A percentile compares a stretch with the other conserved stretches of the same genome.
Evolutionary conservation across 1,284 basidiomycete genomes (phyloP).

Genomic region (Tausonia pullulans): DNA sequence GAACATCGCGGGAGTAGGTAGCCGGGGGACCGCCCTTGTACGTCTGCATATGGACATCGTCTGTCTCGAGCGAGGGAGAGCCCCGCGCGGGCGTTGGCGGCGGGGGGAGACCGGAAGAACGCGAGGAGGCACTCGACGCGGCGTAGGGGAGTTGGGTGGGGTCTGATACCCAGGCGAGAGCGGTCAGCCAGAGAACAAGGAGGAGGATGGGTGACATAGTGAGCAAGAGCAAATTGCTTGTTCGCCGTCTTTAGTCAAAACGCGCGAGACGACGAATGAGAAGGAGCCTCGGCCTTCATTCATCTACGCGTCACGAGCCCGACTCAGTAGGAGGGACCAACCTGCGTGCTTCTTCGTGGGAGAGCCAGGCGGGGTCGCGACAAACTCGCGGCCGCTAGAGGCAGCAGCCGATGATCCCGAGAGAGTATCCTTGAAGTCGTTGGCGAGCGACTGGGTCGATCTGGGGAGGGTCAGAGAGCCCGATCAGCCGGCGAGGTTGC

Average conservation of each 20-base stretch:
- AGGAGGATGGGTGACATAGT: too few species aligned
- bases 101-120: background rate
- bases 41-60: conserved; percentile 37
- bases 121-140: background rate
- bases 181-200: too few species aligned
- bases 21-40: conserved; percentile 25
- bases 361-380: background rate
- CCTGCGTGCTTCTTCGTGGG: conserved; percentile 6
- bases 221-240: too few species aligned
- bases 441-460: conserved; percentile 14
- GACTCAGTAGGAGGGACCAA: background rate
- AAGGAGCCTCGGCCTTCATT: background rate
- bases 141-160: conserved; percentile 1
- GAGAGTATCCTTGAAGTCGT: conserved; percentile 9
- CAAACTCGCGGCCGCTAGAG: background rate
- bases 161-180: background rate
- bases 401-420: conserved; percentile 1
- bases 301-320: background rate
- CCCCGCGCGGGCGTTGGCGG: background rate
- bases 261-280: background rate
- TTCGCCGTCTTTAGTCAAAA: too few species aligned
- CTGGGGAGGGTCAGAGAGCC: background rate
- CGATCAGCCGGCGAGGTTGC: too few species aligned
- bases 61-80: conserved; percentile 17
- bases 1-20: conserved; percentile 22